Conservation (phyloP, 352 stramenopile genomes). For the Phytopythium vexans region DNA sequence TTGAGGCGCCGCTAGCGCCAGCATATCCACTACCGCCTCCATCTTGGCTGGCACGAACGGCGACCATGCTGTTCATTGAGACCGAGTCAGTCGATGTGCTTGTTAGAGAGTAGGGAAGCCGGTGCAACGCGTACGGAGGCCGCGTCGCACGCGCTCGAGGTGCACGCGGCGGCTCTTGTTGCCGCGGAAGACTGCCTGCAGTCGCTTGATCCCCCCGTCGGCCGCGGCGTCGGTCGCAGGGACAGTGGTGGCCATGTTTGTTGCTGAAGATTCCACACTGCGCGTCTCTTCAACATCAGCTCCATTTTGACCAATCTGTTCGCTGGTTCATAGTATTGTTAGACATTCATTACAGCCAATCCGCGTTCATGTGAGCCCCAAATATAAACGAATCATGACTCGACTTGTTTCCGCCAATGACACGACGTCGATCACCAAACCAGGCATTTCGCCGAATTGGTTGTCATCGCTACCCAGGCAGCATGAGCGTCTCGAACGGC, state of each 20-base stretch:
- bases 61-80: constrained; percentile 43
- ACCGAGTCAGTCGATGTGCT: background rate
- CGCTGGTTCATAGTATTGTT: background rate
- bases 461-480: too few species aligned
- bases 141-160: constrained; percentile 42
- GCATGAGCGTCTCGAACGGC: too few species aligned
- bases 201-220: constrained; percentile 19
- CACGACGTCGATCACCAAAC: too few species aligned
- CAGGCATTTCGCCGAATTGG: too few species aligned
- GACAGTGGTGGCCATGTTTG: constrained; percentile 6
- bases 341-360: constrained; percentile 9
- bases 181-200: constrained; percentile 61
- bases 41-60: constrained; percentile 62
- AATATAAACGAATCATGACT: background rate
- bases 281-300: constrained; percentile 1
- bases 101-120: background rate
- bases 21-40: constrained; percentile 51
- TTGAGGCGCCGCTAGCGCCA: constrained; percentile 34
- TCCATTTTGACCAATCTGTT: constrained; percentile 15
- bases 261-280: constrained; percentile 5
- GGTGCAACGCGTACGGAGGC: constrained; percentile 34
- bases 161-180: constrained; percentile 47
- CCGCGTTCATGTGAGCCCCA: too few species aligned
- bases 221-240: background rate
- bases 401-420: background rate